Evolutionary conservation across 176 grass and related monocot genomes (phyloP).

Genomic region (Oryza australiensis): DNA sequence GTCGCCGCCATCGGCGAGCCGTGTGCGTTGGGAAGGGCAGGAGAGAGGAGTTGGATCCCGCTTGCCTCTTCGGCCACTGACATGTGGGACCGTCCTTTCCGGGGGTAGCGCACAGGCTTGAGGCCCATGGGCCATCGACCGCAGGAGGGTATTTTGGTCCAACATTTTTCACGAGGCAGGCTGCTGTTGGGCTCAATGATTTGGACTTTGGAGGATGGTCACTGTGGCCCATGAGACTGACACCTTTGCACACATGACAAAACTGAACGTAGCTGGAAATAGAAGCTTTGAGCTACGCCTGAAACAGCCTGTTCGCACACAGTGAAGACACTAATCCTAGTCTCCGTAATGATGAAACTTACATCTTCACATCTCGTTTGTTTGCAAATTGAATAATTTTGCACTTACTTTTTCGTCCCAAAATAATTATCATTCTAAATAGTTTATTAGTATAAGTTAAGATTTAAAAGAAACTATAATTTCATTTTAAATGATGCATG

Average conservation of each 20-base stretch:
- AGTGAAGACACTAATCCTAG: too few species aligned
- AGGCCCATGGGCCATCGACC: neutral
- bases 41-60: neutral
- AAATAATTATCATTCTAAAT: too few species aligned
- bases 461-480: too few species aligned
- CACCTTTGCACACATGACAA: neutral
- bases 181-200: neutral
- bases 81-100: neutral
- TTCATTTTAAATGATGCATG: too few species aligned
- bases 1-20: neutral
- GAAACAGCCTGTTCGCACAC: neutral
- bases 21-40: neutral
- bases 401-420: too few species aligned
- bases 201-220: neutral
- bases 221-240: neutral
- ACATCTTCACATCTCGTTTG: neutral
- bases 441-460: too few species aligned
- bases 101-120: rapidly evolving
- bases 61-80: neutral
- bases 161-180: neutral
- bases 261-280: too few species aligned
- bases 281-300: neutral
- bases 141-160: neutral
- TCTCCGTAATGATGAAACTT: too few species aligned
- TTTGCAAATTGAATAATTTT: neutral